Conservation (phyloP, 352 stramenopile species). For the Albugo laibachii region DNA sequence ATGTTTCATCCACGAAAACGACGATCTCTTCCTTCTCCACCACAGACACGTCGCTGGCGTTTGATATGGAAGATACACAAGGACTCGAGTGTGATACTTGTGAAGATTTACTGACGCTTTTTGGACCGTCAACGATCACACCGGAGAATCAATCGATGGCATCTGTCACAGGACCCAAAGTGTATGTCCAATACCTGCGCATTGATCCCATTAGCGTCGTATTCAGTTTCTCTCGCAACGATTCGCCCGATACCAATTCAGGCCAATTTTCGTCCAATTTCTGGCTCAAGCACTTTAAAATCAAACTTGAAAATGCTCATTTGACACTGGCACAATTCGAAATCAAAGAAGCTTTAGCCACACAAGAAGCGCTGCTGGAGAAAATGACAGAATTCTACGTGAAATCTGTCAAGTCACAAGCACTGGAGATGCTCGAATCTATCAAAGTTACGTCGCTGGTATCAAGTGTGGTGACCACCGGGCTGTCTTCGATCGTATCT, state of each 20-base stretch:
- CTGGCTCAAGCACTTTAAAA: slow-evolving; percentile 63
- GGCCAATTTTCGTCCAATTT: slow-evolving; percentile 19
- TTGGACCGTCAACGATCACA: background rate
- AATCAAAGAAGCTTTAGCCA: slow-evolving; percentile 43
- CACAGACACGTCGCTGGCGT: no score
- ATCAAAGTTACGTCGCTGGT: slow-evolving; percentile 74
- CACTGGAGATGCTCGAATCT: slow-evolving; percentile 59
- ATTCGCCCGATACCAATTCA: slow-evolving; percentile 20
- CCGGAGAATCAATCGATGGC: slow-evolving; percentile 21
- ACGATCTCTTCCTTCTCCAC: no score
- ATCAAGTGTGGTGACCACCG: slow-evolving; percentile 55
- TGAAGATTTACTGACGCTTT: no score
- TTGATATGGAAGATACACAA: no score
- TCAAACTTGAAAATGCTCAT: slow-evolving; percentile 75
- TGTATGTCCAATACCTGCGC: slow-evolving; percentile 48
- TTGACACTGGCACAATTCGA: slow-evolving; percentile 48
- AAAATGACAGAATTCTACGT: slow-evolving; percentile 54
- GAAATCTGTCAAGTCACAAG: slow-evolving; percentile 65
- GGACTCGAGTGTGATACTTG: no score
- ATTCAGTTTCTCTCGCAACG: slow-evolving; percentile 59
- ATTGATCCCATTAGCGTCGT: slow-evolving; percentile 53
- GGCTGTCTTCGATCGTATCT: slow-evolving; percentile 54
- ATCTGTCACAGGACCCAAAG: slow-evolving; percentile 50
- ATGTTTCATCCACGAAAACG: slow-evolving; percentile 15
- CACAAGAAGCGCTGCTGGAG: slow-evolving; percentile 44